Conservation (phyloP, 2,329 filamentous ascomycete genomes). For the Botrytis aclada region DNA sequence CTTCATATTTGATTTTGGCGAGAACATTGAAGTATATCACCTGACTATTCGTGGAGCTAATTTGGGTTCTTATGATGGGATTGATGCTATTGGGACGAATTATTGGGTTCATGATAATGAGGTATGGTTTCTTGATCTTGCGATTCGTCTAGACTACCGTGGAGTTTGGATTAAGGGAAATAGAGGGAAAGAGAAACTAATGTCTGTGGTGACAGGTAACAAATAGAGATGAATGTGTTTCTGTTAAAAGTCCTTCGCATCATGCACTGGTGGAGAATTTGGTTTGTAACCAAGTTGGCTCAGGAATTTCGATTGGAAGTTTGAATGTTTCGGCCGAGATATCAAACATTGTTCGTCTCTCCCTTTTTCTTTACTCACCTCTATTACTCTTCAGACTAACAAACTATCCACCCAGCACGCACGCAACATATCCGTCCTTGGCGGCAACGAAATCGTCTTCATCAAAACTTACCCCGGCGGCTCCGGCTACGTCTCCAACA, state of each 20-base stretch:
- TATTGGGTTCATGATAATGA: slow-evolving; percentile 41
- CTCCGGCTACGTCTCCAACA: slow-evolving; percentile 39
- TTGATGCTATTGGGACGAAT: slow-evolving; percentile 39
- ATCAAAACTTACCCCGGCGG: slow-evolving; percentile 43
- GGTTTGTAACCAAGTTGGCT: slow-evolving; percentile 40
- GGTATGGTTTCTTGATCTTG: slow-evolving; percentile 12
- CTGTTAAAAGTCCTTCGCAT: slow-evolving; percentile 40
- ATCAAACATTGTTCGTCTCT: slow-evolving; percentile 10
- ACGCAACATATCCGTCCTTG: slow-evolving; percentile 40
- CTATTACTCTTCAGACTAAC: background rate
- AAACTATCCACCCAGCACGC: background rate
- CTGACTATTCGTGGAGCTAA: slow-evolving; percentile 40
- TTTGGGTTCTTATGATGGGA: slow-evolving; percentile 41
- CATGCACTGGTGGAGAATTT: slow-evolving; percentile 40
- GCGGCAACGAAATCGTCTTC: slow-evolving; percentile 40
- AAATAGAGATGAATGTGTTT: slow-evolving; percentile 42
- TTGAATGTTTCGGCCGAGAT: slow-evolving; percentile 24
- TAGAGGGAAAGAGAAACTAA: background rate
- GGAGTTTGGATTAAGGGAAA: no score
- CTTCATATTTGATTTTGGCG: slow-evolving; percentile 39
- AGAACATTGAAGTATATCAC: slow-evolving; percentile 41
- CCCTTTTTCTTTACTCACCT: no score
- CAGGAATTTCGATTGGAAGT: slow-evolving; percentile 40
- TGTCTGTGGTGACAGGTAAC: slow-evolving; percentile 25
- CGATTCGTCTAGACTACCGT: background rate